Conservation (phyloP, 2,329 filamentous ascomycete species). For the Claviceps pazoutovae region DNA sequence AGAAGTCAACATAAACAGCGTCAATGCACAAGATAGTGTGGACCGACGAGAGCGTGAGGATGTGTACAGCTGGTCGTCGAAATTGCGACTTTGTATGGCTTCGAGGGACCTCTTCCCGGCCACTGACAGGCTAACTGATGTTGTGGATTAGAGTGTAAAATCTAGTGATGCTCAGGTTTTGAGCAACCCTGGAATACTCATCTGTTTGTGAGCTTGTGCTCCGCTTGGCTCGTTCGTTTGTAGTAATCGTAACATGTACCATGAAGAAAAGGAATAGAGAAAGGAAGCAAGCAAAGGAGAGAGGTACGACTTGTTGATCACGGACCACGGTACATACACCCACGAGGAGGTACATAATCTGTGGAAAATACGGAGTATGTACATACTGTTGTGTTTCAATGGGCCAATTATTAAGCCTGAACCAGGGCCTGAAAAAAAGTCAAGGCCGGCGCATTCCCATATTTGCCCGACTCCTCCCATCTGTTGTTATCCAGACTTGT, state of each 20-base stretch:
- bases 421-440: slow-evolving; percentile 1
- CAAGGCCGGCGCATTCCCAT: slow-evolving; percentile 3
- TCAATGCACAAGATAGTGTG: too few species aligned
- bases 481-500: slow-evolving; percentile 4
- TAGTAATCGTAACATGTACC: neutral
- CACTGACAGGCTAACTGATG: too few species aligned
- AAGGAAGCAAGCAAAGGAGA: neutral
- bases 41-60: too few species aligned
- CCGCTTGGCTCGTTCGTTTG: neutral
- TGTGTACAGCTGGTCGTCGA: too few species aligned
- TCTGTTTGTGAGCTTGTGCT: neutral
- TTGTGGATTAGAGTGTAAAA: too few species aligned
- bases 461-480: slow-evolving; percentile 4
- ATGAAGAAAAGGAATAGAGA: neutral
- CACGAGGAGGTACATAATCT: too few species aligned
- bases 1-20: too few species aligned
- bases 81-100: too few species aligned
- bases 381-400: neutral
- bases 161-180: too few species aligned
- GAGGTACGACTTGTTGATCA: neutral
- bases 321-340: too few species aligned
- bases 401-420: neutral
- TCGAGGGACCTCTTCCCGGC: too few species aligned
- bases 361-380: too few species aligned
- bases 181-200: neutral